phyloP scores from a whole-genome alignment of 1,284 basidiomycete genomes.

The Tremellales sp. region DNA sequence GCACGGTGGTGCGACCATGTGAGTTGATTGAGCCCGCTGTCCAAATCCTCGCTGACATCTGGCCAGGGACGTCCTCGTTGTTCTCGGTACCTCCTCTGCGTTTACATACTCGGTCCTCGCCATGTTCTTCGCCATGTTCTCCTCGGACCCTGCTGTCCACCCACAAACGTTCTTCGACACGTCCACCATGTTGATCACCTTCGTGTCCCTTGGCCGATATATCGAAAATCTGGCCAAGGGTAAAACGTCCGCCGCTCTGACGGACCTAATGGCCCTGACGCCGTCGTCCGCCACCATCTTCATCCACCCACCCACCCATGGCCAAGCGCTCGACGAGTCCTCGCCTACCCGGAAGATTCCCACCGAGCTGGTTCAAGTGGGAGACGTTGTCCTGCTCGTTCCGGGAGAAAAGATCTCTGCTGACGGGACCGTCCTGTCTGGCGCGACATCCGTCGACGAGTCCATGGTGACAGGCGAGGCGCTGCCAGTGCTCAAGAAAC shows the following conservation, averaged over 20 bases:
- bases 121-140: constrained; percentile 65
- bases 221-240: constrained; percentile 97
- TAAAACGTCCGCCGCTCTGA: constrained; percentile 91
- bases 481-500: constrained; percentile 78
- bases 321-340: constrained; percentile 56
- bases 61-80: constrained; percentile 88
- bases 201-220: constrained; percentile 91
- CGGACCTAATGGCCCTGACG: constrained; percentile 89
- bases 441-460: constrained; percentile 87
- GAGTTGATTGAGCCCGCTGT: constrained; percentile 16
- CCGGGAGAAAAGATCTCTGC: constrained; percentile 97
- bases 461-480: constrained; percentile 97
- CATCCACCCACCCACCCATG: constrained; percentile 51
- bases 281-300: constrained; percentile 96
- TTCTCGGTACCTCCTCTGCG: constrained; percentile 89
- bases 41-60: constrained; percentile 2
- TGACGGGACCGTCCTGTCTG: constrained; percentile 83
- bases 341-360: constrained; percentile 80
- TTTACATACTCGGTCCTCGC: constrained; percentile 81
- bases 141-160: constrained; percentile 57
- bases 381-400: constrained; percentile 88
- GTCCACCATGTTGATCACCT: constrained; percentile 97
- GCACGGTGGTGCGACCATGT: constrained; percentile 76
- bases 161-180: constrained; percentile 98
- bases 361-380: constrained; percentile 91